phyloP scores from a whole-genome alignment of 1,139 yeast genomes.

The Yamadazyma friedrichii region DNA sequence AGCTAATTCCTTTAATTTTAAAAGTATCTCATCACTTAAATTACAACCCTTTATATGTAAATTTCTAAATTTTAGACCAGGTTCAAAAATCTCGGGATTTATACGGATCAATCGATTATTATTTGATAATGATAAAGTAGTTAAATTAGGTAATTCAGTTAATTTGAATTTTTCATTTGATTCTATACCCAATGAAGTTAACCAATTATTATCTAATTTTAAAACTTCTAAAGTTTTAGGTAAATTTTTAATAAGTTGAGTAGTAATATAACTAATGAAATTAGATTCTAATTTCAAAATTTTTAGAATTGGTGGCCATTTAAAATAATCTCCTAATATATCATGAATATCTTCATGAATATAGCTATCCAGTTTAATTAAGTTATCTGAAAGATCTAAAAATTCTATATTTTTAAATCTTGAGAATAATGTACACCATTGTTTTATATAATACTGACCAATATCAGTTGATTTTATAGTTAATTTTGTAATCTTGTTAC shows the following conservation, averaged over 20 bases:
- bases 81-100: slow-evolving; percentile 13
- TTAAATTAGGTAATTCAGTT: slow-evolving; percentile 19
- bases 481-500: slow-evolving; percentile 22
- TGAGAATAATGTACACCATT: slow-evolving; percentile 34
- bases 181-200: slow-evolving; percentile 15
- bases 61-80: slow-evolving; percentile 3
- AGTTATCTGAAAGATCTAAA: slow-evolving; percentile 30
- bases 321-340: slow-evolving; percentile 22
- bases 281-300: slow-evolving; percentile 28
- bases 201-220: slow-evolving; percentile 19
- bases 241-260: slow-evolving; percentile 22
- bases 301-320: slow-evolving; percentile 29
- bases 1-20: not conserved
- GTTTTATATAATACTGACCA: slow-evolving; percentile 31
- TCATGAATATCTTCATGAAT: slow-evolving; percentile 18
- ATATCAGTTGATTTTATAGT: slow-evolving; percentile 36
- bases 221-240: slow-evolving; percentile 28
- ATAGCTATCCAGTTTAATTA: slow-evolving; percentile 21
- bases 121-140: slow-evolving; percentile 14
- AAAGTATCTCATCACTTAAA: not conserved
- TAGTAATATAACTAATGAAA: slow-evolving; percentile 21
- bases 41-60: slow-evolving; percentile 12
- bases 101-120: slow-evolving; percentile 16
- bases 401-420: slow-evolving; percentile 22
- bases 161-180: slow-evolving; percentile 9